A percentile compares a stretch with the other conserved stretches of the same genome.
Evolutionary conservation across 2,329 filamentous ascomycete genomes (phyloP).

Genomic region (Seiridium cupressi): DNA sequence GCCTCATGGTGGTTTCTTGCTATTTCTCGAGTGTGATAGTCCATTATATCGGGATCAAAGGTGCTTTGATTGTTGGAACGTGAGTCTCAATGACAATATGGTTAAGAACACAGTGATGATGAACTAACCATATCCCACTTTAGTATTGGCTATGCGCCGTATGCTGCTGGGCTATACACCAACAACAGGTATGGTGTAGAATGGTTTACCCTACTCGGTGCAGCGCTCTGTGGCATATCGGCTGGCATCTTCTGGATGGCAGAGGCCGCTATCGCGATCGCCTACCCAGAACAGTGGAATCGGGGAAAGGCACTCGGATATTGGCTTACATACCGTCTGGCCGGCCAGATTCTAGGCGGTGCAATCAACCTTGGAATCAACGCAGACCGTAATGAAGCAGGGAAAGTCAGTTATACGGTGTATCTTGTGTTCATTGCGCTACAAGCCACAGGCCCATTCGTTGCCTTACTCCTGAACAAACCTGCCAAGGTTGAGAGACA

Average conservation of each 20-base stretch:
- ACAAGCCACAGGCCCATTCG: conserved; percentile 64
- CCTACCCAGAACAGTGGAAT: conserved; percentile 70
- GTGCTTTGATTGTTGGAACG: conserved; percentile 69
- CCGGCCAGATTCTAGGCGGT: conserved; percentile 69
- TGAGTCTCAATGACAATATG: conserved; percentile 25
- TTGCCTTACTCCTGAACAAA: conserved; percentile 59
- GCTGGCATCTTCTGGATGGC: conserved; percentile 76
- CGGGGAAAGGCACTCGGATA: conserved; percentile 64
- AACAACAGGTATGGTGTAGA: conserved; percentile 69
- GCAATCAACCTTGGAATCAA: conserved; percentile 71
- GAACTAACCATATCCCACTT: background rate
- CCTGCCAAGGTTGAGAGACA: conserved; percentile 63
- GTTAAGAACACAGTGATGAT: background rate
- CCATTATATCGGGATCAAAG: conserved; percentile 68
- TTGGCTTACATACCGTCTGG: conserved; percentile 60
- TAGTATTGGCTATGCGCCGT: conserved; percentile 67
- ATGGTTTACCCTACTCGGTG: conserved; percentile 69
- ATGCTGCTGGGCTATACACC: conserved; percentile 67
- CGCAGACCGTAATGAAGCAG: conserved; percentile 51
- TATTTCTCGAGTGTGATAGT: conserved; percentile 64
- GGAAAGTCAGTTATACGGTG: conserved; percentile 67
- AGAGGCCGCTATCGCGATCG: conserved; percentile 70
- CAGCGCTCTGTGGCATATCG: conserved; percentile 66
- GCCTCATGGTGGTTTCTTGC: conserved; percentile 71
- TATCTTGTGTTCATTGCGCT: conserved; percentile 70